Conservation (phyloP, 2,329 filamentous ascomycete genomes). For the Dactylonectria estremocensis region DNA sequence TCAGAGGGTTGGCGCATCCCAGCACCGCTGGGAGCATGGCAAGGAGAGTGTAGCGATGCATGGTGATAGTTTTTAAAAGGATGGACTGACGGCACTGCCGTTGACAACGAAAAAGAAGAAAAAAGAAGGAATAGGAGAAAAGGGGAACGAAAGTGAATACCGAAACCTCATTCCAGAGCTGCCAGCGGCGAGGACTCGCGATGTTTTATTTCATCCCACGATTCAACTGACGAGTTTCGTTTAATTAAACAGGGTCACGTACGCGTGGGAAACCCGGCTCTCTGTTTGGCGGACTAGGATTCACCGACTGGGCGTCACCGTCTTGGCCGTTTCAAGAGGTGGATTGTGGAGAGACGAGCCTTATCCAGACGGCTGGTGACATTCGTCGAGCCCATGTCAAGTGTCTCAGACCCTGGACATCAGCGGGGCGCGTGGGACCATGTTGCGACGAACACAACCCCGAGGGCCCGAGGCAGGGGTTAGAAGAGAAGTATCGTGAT, state of each 20-base stretch:
- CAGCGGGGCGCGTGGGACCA: conserved; percentile 3
- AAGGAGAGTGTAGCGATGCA: conserved; percentile 42
- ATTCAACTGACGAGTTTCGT: conserved; percentile 12
- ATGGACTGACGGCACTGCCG: conserved; percentile 35
- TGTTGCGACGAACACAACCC: neutral
- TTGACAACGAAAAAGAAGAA: conserved; percentile 26
- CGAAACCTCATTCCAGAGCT: neutral
- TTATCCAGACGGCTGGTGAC: neutral
- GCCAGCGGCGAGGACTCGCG: neutral
- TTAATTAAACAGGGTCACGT: conserved; percentile 34
- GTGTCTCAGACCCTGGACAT: conserved; percentile 20
- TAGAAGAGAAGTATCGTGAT: conserved; percentile 14
- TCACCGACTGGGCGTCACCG: conserved; percentile 41
- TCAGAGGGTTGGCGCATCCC: conserved; percentile 41
- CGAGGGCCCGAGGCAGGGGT: conserved; percentile 6
- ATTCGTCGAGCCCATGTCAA: conserved; percentile 6
- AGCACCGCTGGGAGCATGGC: conserved; percentile 43
- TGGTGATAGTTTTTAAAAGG: conserved; percentile 24
- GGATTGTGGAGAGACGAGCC: conserved; percentile 1
- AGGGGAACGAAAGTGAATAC: conserved; percentile 14
- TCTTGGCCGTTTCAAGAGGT: neutral
- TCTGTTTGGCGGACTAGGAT: conserved; percentile 42
- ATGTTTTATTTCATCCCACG: conserved; percentile 27
- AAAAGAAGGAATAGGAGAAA: conserved; percentile 26
- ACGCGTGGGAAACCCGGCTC: conserved; percentile 3